A percentile compares a stretch with the other conserved stretches of the same genome.
These are phyloP conservation scores for Chalciporus sphaerocephalus DNA, from an alignment of 768 basidiomycete genomes.

Conservation along the genomic window DNA sequence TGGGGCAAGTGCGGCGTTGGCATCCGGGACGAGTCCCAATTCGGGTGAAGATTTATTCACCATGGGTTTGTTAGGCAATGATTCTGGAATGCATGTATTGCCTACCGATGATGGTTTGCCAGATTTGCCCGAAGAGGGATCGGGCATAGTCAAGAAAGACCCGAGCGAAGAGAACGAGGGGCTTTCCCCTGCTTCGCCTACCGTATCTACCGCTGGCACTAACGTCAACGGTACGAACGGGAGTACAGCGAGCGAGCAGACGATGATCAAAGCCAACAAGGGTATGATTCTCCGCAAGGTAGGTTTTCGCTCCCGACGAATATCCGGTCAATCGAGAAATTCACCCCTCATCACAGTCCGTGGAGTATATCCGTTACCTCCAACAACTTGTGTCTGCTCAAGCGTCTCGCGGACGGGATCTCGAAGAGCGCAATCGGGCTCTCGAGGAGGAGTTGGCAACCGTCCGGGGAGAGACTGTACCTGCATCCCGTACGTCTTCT, in stretches of 20 bases:
- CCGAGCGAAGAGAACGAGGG: conserved; percentile 29
- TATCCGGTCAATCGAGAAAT: no score
- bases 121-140: conserved; percentile 28
- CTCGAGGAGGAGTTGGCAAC: conserved; percentile 29
- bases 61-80: conserved; percentile 18
- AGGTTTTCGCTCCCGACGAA: no score
- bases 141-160: conserved; percentile 23
- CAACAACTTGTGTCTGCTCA: conserved; percentile 83
- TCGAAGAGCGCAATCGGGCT: conserved; percentile 64
- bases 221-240: conserved; percentile 7
- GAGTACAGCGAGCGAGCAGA: conserved; percentile 26
- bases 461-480: conserved; percentile 16
- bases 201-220: conserved; percentile 13
- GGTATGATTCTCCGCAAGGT: conserved; percentile 90
- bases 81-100: conserved; percentile 24
- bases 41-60: conserved; percentile 20
- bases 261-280: conserved; percentile 84
- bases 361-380: conserved; percentile 63
- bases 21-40: conserved; percentile 6
- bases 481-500: not conserved
- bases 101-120: conserved; percentile 24
- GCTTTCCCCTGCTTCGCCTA: conserved; percentile 17
- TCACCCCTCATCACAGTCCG: no score
- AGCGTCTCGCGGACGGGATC: conserved; percentile 70
- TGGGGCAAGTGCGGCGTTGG: conserved; percentile 3